Evolutionary conservation across 2,329 filamentous ascomycete species (phyloP).

Genomic region (Ilyonectria destructans): DNA sequence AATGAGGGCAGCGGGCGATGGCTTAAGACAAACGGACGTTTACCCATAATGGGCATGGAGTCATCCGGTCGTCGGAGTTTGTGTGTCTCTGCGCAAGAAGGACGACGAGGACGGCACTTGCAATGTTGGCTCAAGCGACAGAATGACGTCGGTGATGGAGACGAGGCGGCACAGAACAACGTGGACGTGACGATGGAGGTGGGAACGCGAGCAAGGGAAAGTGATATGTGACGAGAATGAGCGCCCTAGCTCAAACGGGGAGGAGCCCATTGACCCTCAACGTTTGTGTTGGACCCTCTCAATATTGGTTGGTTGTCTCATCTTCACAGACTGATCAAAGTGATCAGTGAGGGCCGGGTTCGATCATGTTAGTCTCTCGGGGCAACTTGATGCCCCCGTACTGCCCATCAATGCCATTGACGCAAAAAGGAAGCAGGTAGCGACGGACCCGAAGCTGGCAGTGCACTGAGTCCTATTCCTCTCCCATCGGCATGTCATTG

Average conservation of each 20-base stretch:
- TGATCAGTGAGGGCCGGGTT: conserved; percentile 12
- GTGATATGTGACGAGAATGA: conserved; percentile 22
- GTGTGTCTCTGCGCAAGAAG: background rate
- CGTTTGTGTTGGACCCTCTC: conserved; percentile 8
- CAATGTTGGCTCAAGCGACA: background rate
- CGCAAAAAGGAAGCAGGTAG: background rate
- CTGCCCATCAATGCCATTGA: conserved; percentile 11
- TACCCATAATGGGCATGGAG: background rate
- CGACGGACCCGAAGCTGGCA: background rate
- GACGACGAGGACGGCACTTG: background rate
- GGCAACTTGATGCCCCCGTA: background rate
- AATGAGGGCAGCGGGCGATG: conserved; percentile 18
- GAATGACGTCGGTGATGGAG: conserved; percentile 3
- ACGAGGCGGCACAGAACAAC: conserved; percentile 3
- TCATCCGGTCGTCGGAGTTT: background rate
- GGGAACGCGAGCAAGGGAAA: conserved; percentile 1
- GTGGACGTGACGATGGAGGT: conserved; percentile 8
- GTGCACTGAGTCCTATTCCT: background rate
- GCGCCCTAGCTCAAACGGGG: background rate
- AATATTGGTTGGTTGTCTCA: conserved; percentile 18
- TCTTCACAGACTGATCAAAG: background rate
- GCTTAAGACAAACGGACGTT: conserved; percentile 23
- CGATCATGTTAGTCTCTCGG: background rate
- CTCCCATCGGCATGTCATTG: background rate
- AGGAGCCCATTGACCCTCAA: background rate